phyloP scores from a whole-genome alignment of 2,329 filamentous ascomycete species.

The Fusarium miscanthi region DNA sequence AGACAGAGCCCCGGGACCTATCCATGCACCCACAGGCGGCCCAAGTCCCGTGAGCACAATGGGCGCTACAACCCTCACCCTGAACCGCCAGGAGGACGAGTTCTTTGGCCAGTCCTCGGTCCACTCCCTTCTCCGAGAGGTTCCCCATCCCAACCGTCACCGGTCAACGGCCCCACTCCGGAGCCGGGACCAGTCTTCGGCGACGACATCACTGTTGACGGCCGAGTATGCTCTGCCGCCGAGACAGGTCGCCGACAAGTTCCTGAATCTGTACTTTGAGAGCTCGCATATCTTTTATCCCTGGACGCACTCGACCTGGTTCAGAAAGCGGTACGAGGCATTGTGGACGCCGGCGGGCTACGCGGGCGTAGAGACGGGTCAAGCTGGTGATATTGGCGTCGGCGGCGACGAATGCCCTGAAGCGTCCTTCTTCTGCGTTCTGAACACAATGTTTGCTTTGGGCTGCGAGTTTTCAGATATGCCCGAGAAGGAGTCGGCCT shows the following conservation, averaged over 20 bases:
- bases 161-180: background rate
- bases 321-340: background rate
- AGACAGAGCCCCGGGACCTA: background rate
- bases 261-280: background rate
- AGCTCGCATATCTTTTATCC: slow-evolving; percentile 4
- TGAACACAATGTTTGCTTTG: slow-evolving; percentile 2
- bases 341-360: background rate
- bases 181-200: background rate
- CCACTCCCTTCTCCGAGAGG: slow-evolving; percentile 9
- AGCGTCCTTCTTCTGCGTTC: background rate
- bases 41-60: slow-evolving; percentile 15
- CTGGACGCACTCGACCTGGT: background rate
- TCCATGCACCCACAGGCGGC: background rate
- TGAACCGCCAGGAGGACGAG: background rate
- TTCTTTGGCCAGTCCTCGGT: slow-evolving; percentile 3
- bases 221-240: background rate
- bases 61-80: background rate
- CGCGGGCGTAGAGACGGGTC: background rate
- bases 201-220: fast-evolving
- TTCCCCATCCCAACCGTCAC: background rate
- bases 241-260: background rate
- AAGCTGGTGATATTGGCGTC: background rate
- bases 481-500: background rate
- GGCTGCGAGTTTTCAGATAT: background rate
- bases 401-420: background rate